These are phyloP conservation scores for Typha latifolia DNA, from an alignment of 176 grass and related monocot genomes.

Conservation along the genomic window DNA sequence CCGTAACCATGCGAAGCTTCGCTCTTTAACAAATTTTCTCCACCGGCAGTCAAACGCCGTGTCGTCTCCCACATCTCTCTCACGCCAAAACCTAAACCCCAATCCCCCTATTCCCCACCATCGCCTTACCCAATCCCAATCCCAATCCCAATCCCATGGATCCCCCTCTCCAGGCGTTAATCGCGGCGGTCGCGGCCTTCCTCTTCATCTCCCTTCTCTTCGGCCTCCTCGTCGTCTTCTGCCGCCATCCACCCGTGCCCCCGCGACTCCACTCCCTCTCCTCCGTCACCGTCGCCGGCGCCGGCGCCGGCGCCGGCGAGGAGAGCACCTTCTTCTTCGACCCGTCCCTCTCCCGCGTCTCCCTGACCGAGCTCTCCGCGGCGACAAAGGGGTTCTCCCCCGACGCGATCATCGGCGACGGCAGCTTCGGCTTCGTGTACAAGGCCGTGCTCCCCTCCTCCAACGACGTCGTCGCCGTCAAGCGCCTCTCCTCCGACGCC, in stretches of 20 bases:
- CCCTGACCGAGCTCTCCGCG: slow-evolving; percentile 43
- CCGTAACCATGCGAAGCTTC: no score
- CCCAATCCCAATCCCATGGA: slow-evolving; percentile 31
- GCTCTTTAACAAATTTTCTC: no score
- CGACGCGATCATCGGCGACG: slow-evolving; percentile 81
- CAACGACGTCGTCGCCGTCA: slow-evolving; percentile 49
- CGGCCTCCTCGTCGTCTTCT: slow-evolving; percentile 28
- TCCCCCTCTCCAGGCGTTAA: slow-evolving; percentile 13
- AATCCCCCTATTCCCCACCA: no score
- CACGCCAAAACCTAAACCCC: no score
- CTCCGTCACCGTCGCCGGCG: not conserved
- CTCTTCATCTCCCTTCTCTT: slow-evolving; percentile 30
- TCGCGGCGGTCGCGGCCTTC: slow-evolving; percentile 23
- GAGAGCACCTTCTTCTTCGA: slow-evolving; percentile 21
- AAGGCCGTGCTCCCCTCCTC: slow-evolving; percentile 42
- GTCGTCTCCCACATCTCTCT: no score
- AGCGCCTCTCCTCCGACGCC: slow-evolving; percentile 49
- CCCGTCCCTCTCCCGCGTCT: slow-evolving; percentile 38
- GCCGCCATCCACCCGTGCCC: not conserved
- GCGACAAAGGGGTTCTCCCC: slow-evolving; percentile 63
- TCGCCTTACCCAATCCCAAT: no score
- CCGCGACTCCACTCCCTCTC: slow-evolving; percentile 1
- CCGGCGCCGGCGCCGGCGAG: not conserved
- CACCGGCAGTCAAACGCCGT: no score
- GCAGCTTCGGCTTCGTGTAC: slow-evolving; percentile 91